These are phyloP conservation scores for Glebionis coronaria DNA, from an alignment of 129 eudicot species.

Conservation along the genomic window DNA sequence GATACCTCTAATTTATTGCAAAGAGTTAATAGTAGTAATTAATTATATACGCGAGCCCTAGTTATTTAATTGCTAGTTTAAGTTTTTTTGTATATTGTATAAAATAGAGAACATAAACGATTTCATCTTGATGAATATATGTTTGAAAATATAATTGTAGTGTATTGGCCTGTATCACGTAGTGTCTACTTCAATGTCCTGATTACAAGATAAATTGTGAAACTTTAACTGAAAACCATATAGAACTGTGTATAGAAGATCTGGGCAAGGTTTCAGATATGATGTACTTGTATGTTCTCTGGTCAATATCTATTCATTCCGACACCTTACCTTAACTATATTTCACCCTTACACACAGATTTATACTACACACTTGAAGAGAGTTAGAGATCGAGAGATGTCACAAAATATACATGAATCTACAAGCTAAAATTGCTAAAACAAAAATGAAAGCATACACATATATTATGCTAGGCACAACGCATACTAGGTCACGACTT, in stretches of 20 bases:
- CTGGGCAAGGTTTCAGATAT: background rate
- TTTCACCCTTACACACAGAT: too few relatives aligned
- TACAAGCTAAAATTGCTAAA: too few relatives aligned
- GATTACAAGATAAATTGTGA: slow-evolving; percentile 22
- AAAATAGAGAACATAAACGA: background rate
- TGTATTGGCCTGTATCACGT: background rate
- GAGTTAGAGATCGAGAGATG: too few relatives aligned
- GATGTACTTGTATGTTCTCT: slow-evolving; percentile 17
- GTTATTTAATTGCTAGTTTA: background rate
- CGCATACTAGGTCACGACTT: too few relatives aligned
- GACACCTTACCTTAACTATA: background rate
- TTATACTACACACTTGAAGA: too few relatives aligned
- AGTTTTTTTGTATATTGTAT: background rate
- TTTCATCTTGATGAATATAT: background rate
- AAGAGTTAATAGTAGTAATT: too few relatives aligned
- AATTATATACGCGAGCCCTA: too few relatives aligned
- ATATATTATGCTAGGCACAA: too few relatives aligned
- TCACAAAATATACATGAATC: too few relatives aligned
- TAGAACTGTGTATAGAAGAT: slow-evolving; percentile 11
- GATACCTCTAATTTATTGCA: too few relatives aligned
- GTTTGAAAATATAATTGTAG: background rate
- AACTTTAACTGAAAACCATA: slow-evolving; percentile 14
- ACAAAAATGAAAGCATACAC: too few relatives aligned
- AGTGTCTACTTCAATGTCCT: slow-evolving; percentile 16
- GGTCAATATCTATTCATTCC: background rate